phyloP scores from a whole-genome alignment of 2,329 filamentous ascomycete species.

The Stemphylium beticola region DNA sequence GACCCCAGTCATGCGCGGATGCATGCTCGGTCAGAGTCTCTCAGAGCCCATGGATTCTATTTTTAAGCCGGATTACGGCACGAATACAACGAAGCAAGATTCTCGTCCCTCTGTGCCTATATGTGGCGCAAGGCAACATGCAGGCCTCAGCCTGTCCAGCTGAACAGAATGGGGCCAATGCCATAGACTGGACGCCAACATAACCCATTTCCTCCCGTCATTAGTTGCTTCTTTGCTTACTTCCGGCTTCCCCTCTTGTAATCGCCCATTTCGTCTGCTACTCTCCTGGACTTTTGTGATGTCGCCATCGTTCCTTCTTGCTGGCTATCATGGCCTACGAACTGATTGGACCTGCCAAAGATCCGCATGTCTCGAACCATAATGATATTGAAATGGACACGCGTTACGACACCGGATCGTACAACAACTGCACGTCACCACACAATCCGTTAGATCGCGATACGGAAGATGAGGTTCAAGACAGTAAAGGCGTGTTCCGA shows the following conservation, averaged over 20 bases:
- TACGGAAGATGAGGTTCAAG: not conserved
- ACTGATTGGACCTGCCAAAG: not conserved
- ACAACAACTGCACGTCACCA: constrained; percentile 8
- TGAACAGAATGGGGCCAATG: not conserved
- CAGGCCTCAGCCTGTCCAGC: not conserved
- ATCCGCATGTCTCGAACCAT: not conserved
- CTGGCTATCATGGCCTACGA: constrained; percentile 4
- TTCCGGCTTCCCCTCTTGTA: not conserved
- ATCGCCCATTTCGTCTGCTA: too few relatives aligned
- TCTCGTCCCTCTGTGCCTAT: not conserved
- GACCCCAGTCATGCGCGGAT: too few relatives aligned
- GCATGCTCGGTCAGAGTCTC: not conserved
- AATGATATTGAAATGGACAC: constrained; percentile 16
- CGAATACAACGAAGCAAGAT: not conserved
- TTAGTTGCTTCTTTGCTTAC: not conserved
- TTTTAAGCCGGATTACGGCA: not conserved
- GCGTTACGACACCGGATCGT: constrained; percentile 11
- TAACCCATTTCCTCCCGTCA: too few relatives aligned
- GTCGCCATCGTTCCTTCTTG: not conserved
- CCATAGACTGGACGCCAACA: not conserved
- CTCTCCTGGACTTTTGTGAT: not conserved
- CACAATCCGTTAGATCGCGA: not conserved
- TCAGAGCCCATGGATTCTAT: not conserved
- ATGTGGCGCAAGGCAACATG: not conserved
- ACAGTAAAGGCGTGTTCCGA: not conserved